These are phyloP conservation scores for Sporothrix protearum DNA, from an alignment of 2,329 filamentous ascomycete species.

Conservation along the genomic window DNA sequence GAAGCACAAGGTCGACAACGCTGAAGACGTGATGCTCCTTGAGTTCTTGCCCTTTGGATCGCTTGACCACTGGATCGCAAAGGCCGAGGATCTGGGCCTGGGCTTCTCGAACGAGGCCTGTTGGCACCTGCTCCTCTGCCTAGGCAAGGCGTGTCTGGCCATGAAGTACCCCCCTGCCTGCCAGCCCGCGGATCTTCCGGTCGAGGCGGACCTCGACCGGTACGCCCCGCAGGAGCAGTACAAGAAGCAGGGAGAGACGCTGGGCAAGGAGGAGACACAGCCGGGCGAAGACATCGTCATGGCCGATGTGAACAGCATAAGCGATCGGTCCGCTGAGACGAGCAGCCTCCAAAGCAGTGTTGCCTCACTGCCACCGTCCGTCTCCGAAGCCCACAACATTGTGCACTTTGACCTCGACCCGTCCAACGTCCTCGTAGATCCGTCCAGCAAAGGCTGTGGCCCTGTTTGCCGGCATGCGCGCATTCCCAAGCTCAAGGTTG, in stretches of 20 bases:
- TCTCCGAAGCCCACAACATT: conserved; percentile 20
- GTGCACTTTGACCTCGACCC: conserved; percentile 30
- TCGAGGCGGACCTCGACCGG: conserved; percentile 3
- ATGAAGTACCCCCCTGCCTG: conserved; percentile 26
- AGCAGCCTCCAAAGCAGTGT: not conserved
- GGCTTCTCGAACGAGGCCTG: conserved; percentile 14
- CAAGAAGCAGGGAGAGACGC: not conserved
- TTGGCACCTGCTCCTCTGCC: conserved; percentile 28
- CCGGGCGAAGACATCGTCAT: too few species aligned
- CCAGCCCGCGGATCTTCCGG: not conserved
- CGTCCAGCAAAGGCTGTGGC: not conserved
- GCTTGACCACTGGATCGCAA: conserved; percentile 24
- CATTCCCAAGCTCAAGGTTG: conserved; percentile 23
- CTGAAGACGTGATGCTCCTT: conserved; percentile 20
- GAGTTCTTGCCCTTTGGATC: conserved; percentile 22
- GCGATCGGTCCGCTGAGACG: too few species aligned
- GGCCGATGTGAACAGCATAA: too few species aligned
- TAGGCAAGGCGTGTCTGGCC: conserved; percentile 26
- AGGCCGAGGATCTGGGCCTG: not conserved
- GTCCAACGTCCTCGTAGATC: conserved; percentile 26
- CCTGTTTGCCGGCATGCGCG: not conserved
- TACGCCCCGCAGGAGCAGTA: not conserved
- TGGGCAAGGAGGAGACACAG: too few species aligned
- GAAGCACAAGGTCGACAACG: not conserved
- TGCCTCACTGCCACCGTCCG: not conserved